phyloP scores from a whole-genome alignment of 2,329 filamentous ascomycete species.

The Fusarium verrucosum region DNA sequence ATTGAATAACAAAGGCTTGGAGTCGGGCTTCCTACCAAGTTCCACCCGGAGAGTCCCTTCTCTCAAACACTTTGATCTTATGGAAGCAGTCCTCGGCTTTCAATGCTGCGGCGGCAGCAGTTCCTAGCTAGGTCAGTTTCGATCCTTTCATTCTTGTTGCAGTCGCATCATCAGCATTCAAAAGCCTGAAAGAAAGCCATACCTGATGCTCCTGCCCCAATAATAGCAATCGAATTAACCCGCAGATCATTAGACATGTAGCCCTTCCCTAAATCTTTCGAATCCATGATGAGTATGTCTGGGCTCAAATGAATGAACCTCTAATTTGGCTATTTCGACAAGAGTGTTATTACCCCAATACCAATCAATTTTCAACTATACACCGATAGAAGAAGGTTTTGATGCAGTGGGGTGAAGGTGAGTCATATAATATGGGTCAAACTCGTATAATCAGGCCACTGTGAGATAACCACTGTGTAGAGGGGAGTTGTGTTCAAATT shows the following conservation, averaged over 20 bases:
- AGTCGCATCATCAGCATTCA: too few relatives aligned
- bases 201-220: neutral
- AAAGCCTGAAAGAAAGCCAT: rapidly evolving
- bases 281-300: neutral
- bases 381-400: neutral
- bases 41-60: neutral
- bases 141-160: neutral
- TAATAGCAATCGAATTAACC: neutral
- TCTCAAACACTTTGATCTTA: neutral
- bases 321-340: too few relatives aligned
- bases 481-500: neutral
- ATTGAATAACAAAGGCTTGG: too few relatives aligned
- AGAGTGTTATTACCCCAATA: too few relatives aligned
- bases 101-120: neutral
- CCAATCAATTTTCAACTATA: neutral
- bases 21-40: neutral
- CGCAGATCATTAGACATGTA: too few relatives aligned
- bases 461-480: neutral
- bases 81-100: neutral
- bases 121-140: neutral
- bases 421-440: neutral
- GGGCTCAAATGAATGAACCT: neutral
- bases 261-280: neutral
- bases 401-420: neutral
- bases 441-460: neutral